Evolutionary conservation across 139 green algal species (phyloP), one percentile per base, ranked within the genome.

Genomic region (Edaphochlamys debaryana): DNA sequence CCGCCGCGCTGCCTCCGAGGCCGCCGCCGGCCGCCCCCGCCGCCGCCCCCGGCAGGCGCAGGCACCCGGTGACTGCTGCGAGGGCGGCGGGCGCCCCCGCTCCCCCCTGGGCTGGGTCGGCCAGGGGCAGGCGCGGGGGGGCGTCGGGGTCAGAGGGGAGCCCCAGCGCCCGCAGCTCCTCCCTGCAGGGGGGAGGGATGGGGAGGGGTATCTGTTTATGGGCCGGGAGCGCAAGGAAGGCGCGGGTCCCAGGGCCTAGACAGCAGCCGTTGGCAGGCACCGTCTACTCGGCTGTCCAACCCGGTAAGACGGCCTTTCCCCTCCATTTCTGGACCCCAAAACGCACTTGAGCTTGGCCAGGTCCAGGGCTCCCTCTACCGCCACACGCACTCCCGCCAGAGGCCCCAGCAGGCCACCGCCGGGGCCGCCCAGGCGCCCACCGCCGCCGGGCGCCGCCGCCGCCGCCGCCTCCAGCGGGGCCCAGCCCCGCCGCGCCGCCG

Each of bases 321-420:
- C 45, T 13, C 9, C 45, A 13, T 9, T 54, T 19, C 6, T 67
- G 29, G 6, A 3, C 60, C 34, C 4, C 34, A 8, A 4, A 9
- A 38, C 73, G 27, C 67, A 78, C 79, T 38, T 78, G 9, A 85
- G 79, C 48, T n/a, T 58, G 0, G 22, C 48, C 37, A 85, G 17
- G 37, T 85, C 79, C 67, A 85, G 27, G 0, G 50, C 0, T 20
- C 79, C 79, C 41, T 68, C 38, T 27, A 85, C 78, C 67, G 23
- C n/a, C 37, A 85, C 52, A 36, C 79, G 67, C 13, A 71, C 45
- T 27, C 37, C 50, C 37, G 42, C n/a, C 79, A 85, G 37, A 22
- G 67, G 67, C 19, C 79, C 79, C n/a, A 63, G 48, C 48, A 84
- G 45, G 13, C 77, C 77, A 22, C 77, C 62, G 0, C 2, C 38